Percentiles rank a stretch among this genome's conserved stretches.
phyloP scores from a whole-genome alignment of 805 yeast species.

The Yarrowia bubula region DNA sequence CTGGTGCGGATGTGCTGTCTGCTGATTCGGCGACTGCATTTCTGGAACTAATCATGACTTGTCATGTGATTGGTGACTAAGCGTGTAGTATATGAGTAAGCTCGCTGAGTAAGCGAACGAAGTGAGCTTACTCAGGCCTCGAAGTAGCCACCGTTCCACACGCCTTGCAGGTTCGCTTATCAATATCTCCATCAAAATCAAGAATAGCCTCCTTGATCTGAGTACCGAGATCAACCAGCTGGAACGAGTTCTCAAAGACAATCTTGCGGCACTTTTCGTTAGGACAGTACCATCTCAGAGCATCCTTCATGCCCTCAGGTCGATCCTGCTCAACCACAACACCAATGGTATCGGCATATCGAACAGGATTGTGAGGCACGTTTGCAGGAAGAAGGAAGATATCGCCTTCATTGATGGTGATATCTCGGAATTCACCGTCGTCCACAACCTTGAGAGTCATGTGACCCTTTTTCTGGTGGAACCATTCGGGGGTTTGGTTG shows the following conservation, averaged over 20 bases:
- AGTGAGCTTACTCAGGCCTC: background rate
- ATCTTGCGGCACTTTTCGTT: constrained; percentile 53
- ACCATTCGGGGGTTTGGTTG: constrained; percentile 93
- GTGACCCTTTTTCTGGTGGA: constrained; percentile 79
- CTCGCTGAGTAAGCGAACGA: too few species aligned
- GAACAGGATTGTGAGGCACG: constrained; percentile 84
- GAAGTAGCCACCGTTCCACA: constrained; percentile 60
- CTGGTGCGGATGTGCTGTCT: background rate
- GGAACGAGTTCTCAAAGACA: constrained; percentile 67
- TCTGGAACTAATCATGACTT: too few species aligned
- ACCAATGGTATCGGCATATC: constrained; percentile 84
- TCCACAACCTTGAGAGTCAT: constrained; percentile 85
- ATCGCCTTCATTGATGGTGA: constrained; percentile 78
- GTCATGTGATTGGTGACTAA: too few species aligned
- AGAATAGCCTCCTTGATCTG: constrained; percentile 83
- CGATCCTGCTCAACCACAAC: constrained; percentile 90
- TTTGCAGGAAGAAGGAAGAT: constrained; percentile 83
- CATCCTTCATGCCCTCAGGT: constrained; percentile 67
- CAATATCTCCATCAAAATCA: constrained; percentile 59
- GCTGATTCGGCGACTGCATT: background rate
- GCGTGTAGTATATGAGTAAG: too few species aligned
- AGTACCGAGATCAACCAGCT: constrained; percentile 79
- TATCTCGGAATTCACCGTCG: constrained; percentile 70
- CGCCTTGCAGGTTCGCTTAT: constrained; percentile 65
- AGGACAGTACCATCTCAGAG: constrained; percentile 83